Evolutionary conservation across 805 yeast genomes (phyloP).

Genomic region (Candida ascalaphidarum): DNA sequence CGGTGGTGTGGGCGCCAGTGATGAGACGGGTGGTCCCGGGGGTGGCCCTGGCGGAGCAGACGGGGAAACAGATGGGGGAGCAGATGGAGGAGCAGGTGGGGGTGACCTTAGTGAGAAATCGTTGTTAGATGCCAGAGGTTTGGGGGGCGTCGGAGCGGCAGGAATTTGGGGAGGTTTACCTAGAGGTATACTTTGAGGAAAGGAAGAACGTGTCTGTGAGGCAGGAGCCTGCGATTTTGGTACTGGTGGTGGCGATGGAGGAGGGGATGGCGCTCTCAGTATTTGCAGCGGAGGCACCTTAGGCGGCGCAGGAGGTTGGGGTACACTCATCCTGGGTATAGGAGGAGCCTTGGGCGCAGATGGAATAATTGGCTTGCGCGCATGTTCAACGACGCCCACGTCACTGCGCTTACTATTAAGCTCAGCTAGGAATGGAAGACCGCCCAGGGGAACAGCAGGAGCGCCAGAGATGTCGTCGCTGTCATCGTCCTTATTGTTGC

Average conservation of each 20-base stretch:
- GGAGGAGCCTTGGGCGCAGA: neutral
- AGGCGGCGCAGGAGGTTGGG: constrained; percentile 1
- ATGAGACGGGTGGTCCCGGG: constrained; percentile 1
- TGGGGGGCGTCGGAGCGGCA: constrained; percentile 6
- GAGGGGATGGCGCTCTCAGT: constrained; percentile 9
- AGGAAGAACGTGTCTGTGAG: too few species aligned
- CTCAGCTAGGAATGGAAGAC: constrained; percentile 50
- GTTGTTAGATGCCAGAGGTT: neutral
- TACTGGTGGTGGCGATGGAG: constrained; percentile 5
- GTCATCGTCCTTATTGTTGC: constrained; percentile 14
- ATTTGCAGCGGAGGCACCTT: constrained; percentile 4
- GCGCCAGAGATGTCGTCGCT: constrained; percentile 8
- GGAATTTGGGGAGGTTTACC: too few species aligned
- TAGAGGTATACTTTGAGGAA: too few species aligned
- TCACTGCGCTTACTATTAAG: constrained; percentile 50
- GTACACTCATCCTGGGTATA: constrained; percentile 5
- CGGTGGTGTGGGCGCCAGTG: constrained; percentile 3
- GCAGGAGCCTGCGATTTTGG: too few species aligned
- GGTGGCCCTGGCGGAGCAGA: constrained; percentile 1
- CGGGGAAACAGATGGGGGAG: constrained; percentile 1
- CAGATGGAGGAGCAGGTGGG: constrained; percentile 6
- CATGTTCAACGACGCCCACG: constrained; percentile 36
- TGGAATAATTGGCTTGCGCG: too few species aligned
- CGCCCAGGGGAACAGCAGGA: constrained; percentile 23
- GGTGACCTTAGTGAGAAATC: constrained; percentile 9